Evolutionary conservation across 108 stramenopile species (phyloP), one percentile per base, ranked within the genome.

Genomic region (Cyclotella choctawhatcheeana): DNA sequence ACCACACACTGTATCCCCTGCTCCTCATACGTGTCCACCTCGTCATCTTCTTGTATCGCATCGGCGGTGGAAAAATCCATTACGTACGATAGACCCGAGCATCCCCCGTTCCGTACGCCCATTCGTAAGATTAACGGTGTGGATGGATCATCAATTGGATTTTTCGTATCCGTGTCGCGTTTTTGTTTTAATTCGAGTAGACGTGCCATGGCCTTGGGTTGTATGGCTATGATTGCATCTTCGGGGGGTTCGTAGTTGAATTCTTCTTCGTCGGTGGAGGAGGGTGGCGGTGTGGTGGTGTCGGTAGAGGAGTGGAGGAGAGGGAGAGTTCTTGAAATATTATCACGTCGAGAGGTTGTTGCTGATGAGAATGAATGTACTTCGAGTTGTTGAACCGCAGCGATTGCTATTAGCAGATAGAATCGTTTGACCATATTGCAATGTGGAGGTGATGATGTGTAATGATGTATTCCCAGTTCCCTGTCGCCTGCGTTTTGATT

Each of bases 51-150:
- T 67, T 85, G 54, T 70, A 94, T 87, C 20, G 87, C 91, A 18
- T 85, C 94, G 66, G 78, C 79, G 20, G 82, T 83, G 13, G 85
- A 82, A 71, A 98, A 94, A 54, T 98, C 95, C 97, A 98, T 97
- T 0, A 97, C 91, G 65, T 98, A 98, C 22, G 83, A 85, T 45
- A 98, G 70, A 20, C 97, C 97, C 2, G 93, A 95, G 66, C 97
- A 98, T 18, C 97, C 97, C 17, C 97, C 96, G 25, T 91, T 92
- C 18, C 93, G 82, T 10, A 98, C 97, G n/a, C 97, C 97, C 96
- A 98, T 97, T 44, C 97, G 84, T 35, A 98, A 73, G 14, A 92
- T 74, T 32, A 94, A 58, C 12, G 73, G 61, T 0, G 69, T 43
- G 13, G 45, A 27, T n/a, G 77, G n/a, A n/a, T n/a, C 53, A 56